Percentiles rank a stretch among this genome's conserved stretches.
phyloP scores from a whole-genome alignment of 2,329 filamentous ascomycete genomes.

The Cladosporium sphaerospermum region DNA sequence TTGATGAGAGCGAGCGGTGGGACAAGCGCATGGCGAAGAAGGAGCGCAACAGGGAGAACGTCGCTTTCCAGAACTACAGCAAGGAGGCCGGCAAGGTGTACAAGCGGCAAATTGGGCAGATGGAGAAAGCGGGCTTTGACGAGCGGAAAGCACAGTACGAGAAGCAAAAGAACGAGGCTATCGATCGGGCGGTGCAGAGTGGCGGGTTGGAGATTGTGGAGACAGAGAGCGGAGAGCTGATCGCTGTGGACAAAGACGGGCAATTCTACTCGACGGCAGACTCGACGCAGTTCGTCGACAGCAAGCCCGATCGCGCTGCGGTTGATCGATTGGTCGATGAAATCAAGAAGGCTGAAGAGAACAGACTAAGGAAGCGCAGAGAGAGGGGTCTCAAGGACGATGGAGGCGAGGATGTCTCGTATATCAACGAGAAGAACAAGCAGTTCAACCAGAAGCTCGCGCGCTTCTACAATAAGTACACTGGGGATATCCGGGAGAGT shows the following conservation, averaged over 20 bases:
- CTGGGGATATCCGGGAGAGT: slow-evolving; percentile 89
- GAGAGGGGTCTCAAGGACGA: slow-evolving; percentile 66
- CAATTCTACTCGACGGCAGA: slow-evolving; percentile 87
- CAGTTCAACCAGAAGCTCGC: slow-evolving; percentile 98
- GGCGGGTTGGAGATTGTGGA: slow-evolving; percentile 91
- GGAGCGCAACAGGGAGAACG: slow-evolving; percentile 70
- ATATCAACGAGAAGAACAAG: slow-evolving; percentile 99
- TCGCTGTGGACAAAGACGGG: slow-evolving; percentile 87
- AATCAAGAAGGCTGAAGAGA: slow-evolving; percentile 80
- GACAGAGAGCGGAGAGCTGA: slow-evolving; percentile 88
- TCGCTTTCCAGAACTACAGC: slow-evolving; percentile 82
- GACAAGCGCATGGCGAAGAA: slow-evolving; percentile 87
- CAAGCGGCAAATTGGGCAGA: slow-evolving; percentile 77
- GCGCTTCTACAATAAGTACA: slow-evolving; percentile 98
- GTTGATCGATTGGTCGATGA: slow-evolving; percentile 84
- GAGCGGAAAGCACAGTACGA: slow-evolving; percentile 68
- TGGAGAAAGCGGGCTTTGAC: slow-evolving; percentile 45
- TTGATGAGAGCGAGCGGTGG: slow-evolving; percentile 91
- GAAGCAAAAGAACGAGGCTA: slow-evolving; percentile 73
- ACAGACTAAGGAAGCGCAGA: slow-evolving; percentile 75
- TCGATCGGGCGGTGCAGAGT: slow-evolving; percentile 75
- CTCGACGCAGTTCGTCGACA: slow-evolving; percentile 71
- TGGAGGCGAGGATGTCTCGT: slow-evolving; percentile 87
- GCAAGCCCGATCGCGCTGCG: slow-evolving; percentile 78
- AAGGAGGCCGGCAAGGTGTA: slow-evolving; percentile 89